These are phyloP conservation scores for Punica granatum DNA, from an alignment of 345 rosid genomes.

Conservation along the genomic window DNA sequence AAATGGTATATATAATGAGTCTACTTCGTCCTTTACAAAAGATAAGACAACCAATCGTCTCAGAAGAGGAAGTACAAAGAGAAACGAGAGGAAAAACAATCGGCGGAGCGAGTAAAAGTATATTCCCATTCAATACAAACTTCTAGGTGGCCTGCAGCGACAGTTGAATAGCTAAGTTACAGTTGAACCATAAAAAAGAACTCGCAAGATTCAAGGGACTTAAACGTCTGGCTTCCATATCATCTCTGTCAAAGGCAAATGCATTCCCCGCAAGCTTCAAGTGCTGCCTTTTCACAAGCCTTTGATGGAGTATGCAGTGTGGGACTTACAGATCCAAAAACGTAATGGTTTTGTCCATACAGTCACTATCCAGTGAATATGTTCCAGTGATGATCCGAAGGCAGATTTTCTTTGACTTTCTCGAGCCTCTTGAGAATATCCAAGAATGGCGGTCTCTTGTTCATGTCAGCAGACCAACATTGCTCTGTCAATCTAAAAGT, in stretches of 20 bases:
- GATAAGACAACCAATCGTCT: background rate
- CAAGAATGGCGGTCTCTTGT: conserved; percentile 77
- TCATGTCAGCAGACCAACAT: conserved; percentile 92
- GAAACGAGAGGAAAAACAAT: background rate
- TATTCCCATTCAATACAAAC: background rate
- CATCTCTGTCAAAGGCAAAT: background rate
- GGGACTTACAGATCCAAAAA: background rate
- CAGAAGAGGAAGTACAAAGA: background rate
- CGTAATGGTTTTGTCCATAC: background rate
- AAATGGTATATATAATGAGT: too few species aligned
- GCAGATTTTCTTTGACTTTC: conserved; percentile 66
- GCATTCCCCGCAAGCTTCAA: background rate
- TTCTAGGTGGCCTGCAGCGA: background rate
- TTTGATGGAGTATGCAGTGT: too few species aligned
- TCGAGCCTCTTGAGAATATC: conserved; percentile 91
- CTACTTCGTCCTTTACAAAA: too few species aligned
- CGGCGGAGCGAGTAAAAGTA: background rate
- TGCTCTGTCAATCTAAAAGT: conserved; percentile 54
- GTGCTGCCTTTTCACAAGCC: background rate
- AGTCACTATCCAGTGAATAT: conserved; percentile 28
- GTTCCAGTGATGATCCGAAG: conserved; percentile 75
- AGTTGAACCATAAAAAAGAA: background rate
- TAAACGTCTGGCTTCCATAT: background rate
- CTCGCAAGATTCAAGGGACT: background rate
- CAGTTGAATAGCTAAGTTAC: background rate